Evolutionary conservation across 2,329 filamentous ascomycete genomes (phyloP), one percentile per base, ranked within the genome.

Genomic region (Trichoderma breve): DNA sequence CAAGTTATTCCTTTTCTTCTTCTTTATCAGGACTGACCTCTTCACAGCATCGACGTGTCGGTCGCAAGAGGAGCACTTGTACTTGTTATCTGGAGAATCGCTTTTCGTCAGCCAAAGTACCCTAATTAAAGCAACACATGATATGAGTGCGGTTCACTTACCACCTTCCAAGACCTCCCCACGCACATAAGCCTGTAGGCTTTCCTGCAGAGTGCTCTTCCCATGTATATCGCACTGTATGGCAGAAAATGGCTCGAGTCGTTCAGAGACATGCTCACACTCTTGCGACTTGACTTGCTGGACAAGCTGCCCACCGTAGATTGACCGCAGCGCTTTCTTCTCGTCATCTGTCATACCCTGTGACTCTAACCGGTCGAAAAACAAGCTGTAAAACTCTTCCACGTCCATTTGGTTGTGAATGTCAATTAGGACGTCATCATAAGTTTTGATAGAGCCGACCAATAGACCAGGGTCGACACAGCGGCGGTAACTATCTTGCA

Each of bases 151-250:
- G 11, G 30, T 60, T 39, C 8, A 70, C 86, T 77, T 80, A 89
- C 90, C 90, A 75, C 97, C 96, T 85, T 97, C 94, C 92, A 99
- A 95, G 43, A 96, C 90, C 81, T 99, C 96, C 4, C 96, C 96
- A 79, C 97, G 93, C 14, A 98, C 94, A 79, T 97, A 98, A n/a
- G 95, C 94, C 76, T 94, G 90, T 15, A 99, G 85, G 78, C 96
- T 98, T 75, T 98, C 94, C 77, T 93, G 86, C 2, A 99, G 87
- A 36, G 86, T 92, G 26, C 85, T 86, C 82, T 98, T 98, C 66
- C 95, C 95, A 80, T 97, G 97, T 78, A 99, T 97, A 76, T 98
- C 95, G 79, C 96, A 97, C 76, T 97, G 95, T 70, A 99, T 94
- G 6, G 95, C 95, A 15, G 94, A 97, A 79, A 98, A 98, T 0